phyloP scores from a whole-genome alignment of 441 rosid species.

The Brassica balearica region DNA sequence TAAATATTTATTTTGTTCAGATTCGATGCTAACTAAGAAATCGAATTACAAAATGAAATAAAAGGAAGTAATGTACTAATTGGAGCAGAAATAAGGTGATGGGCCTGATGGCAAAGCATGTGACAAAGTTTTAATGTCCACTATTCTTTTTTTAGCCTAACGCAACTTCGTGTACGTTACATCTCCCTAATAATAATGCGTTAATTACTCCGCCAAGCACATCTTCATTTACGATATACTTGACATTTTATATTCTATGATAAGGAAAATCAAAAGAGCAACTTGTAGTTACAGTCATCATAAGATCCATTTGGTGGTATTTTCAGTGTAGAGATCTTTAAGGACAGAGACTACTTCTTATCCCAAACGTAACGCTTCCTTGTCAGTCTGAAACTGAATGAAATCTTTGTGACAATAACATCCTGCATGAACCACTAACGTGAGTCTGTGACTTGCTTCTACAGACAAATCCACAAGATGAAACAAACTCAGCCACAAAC shows the following conservation, averaged over 20 bases:
- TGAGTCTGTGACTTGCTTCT: not conserved
- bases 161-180: conserved; percentile 43
- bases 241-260: no score
- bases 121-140: conserved; percentile 31
- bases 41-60: not conserved
- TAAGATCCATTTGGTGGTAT: not conserved
- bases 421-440: not conserved
- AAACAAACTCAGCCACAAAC: not conserved
- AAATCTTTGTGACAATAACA: not conserved
- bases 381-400: not conserved
- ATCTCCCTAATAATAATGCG: conserved; percentile 35
- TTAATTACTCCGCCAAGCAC: conserved; percentile 38
- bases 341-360: not conserved
- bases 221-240: no score
- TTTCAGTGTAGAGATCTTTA: not conserved
- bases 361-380: not conserved
- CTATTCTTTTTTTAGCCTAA: conserved; percentile 30
- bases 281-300: not conserved
- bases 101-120: conserved; percentile 41
- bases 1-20: not conserved
- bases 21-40: not conserved
- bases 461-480: no score
- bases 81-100: conserved; percentile 24
- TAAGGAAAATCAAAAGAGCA: no score
- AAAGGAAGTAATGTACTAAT: not conserved